Evolutionary conservation across 331 rosid genomes (phyloP).

Genomic region (Saraca asoca): DNA sequence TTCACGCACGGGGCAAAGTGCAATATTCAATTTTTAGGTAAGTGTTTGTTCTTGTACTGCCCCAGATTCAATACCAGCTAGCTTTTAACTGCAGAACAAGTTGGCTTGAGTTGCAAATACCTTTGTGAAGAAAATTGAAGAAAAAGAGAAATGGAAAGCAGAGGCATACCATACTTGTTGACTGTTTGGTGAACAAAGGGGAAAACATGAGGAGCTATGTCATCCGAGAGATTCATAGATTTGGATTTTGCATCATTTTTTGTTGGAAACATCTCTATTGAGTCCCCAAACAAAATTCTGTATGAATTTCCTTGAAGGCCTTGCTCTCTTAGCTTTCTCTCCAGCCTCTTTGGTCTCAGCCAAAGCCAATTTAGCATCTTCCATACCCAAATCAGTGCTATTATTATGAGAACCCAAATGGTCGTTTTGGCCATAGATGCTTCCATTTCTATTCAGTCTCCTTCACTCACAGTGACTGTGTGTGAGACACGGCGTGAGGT

Average conservation of each 20-base stretch:
- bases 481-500: no score
- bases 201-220: slow-evolving; percentile 37
- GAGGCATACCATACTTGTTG: slow-evolving; percentile 17
- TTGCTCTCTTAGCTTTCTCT: slow-evolving; percentile 43
- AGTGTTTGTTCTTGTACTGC: no score
- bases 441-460: slow-evolving; percentile 4
- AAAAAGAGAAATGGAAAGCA: not conserved
- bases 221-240: slow-evolving; percentile 51
- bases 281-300: slow-evolving; percentile 44
- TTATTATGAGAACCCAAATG: not conserved
- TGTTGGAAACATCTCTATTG: slow-evolving; percentile 11
- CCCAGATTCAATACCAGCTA: no score
- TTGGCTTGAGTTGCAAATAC: no score
- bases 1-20: no score
- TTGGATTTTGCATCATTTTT: slow-evolving; percentile 23
- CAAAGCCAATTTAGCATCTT: slow-evolving; percentile 46
- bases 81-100: no score
- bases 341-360: slow-evolving; percentile 55
- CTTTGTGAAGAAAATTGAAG: not conserved
- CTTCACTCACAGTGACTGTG: no score
- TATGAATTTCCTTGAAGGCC: slow-evolving; percentile 56
- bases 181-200: slow-evolving; percentile 11
- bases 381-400: slow-evolving; percentile 28
- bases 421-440: not conserved
- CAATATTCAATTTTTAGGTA: no score